Evolutionary conservation across 2,329 filamentous ascomycete species (phyloP).

Genomic region (Stagonosporopsis cucurbitacearum): DNA sequence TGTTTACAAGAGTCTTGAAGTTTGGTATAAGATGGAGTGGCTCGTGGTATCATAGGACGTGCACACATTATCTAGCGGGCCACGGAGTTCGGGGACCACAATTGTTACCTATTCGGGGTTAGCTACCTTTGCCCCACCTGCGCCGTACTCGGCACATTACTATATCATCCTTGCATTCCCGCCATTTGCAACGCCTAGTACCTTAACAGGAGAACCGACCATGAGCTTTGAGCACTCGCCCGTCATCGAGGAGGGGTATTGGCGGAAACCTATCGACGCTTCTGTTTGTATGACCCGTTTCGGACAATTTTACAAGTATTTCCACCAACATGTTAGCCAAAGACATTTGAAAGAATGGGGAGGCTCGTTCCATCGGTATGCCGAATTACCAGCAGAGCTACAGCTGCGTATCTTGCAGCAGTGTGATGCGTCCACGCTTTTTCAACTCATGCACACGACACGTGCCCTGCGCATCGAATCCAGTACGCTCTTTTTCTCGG

Average conservation of each 20-base stretch:
- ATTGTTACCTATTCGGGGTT: neutral
- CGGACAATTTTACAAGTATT: constrained; percentile 5
- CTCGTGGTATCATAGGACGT: neutral
- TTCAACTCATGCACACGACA: constrained; percentile 24
- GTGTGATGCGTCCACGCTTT: constrained; percentile 21
- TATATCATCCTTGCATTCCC: neutral
- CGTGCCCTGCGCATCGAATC: constrained; percentile 9
- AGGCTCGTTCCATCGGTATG: neutral
- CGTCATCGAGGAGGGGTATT: constrained; percentile 4
- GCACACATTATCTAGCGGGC: neutral
- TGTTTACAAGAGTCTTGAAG: neutral
- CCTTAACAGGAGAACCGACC: neutral
- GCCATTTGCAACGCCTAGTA: neutral
- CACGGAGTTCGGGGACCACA: neutral
- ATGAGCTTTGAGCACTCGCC: neutral
- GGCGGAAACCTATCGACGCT: neutral
- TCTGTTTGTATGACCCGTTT: neutral
- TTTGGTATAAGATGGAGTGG: neutral
- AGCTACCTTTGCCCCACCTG: no score
- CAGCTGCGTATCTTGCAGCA: constrained; percentile 17
- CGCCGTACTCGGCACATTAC: neutral
- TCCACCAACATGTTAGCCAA: neutral
- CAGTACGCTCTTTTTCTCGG: constrained; percentile 20
- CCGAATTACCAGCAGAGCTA: constrained; percentile 17
- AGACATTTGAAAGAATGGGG: neutral